phyloP scores from a whole-genome alignment of 495 filamentous ascomycete genomes.

The Lophium mytilinum region DNA sequence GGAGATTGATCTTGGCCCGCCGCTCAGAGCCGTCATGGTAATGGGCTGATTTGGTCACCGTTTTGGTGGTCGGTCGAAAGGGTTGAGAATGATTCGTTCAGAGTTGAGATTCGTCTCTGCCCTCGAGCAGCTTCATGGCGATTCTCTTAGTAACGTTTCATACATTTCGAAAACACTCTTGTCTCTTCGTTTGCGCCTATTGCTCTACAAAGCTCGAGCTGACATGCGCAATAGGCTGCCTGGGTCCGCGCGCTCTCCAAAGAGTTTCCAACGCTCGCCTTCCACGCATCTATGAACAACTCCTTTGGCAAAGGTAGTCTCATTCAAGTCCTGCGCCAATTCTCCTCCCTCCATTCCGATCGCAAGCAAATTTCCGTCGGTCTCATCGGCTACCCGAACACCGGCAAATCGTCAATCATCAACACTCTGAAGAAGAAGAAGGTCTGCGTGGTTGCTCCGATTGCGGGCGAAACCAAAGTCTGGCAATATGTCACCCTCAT shows the following conservation, averaged over 20 bases:
- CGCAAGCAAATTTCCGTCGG: slow-evolving; percentile 62
- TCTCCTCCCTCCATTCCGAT: slow-evolving; percentile 80
- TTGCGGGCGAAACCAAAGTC: slow-evolving; percentile 87
- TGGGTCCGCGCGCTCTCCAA: slow-evolving; percentile 77
- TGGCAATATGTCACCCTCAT: slow-evolving; percentile 98
- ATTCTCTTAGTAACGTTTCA: slow-evolving; percentile 99
- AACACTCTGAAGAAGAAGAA: slow-evolving; percentile 66
- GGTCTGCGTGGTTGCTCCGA: slow-evolving; percentile 88
- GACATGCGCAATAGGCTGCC: slow-evolving; percentile 50
- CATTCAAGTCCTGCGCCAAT: slow-evolving; percentile 56
- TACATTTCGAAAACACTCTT: slow-evolving; percentile 52
- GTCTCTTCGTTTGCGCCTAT: too few species aligned
- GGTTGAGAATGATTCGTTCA: slow-evolving; percentile 63
- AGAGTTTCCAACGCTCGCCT: slow-evolving; percentile 86
- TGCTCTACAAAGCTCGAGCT: background rate
- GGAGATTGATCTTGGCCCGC: slow-evolving; percentile 75
- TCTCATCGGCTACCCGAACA: slow-evolving; percentile 39
- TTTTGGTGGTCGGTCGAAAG: slow-evolving; percentile 65
- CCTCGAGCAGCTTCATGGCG: slow-evolving; percentile 46
- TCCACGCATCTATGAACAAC: slow-evolving; percentile 88
- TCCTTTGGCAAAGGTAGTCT: slow-evolving; percentile 45
- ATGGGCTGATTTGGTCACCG: slow-evolving; percentile 65
- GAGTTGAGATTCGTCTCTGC: slow-evolving; percentile 73
- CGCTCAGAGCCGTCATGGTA: slow-evolving; percentile 47
- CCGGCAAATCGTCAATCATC: slow-evolving; percentile 36